phyloP scores from a whole-genome alignment of 805 yeast species.

The Pichia thaimueangensis region DNA sequence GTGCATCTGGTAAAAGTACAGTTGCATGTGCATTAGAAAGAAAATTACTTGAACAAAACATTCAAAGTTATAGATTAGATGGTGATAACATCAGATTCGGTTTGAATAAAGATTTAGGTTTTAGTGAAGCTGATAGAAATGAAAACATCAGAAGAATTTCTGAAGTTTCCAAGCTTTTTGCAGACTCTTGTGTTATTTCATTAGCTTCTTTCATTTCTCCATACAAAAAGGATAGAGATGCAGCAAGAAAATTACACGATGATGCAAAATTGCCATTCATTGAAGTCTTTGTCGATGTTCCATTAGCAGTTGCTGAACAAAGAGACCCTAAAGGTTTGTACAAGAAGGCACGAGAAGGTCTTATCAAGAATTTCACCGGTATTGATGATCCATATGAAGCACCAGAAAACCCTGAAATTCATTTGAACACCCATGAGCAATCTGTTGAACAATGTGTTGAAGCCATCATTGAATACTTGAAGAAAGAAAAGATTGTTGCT shows the following conservation, averaged over 20 bases:
- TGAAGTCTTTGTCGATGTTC: slow-evolving; percentile 90
- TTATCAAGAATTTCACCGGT: slow-evolving; percentile 92
- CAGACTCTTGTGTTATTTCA: slow-evolving; percentile 84
- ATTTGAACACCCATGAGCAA: slow-evolving; percentile 62
- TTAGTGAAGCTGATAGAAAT: slow-evolving; percentile 83
- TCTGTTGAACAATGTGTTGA: slow-evolving; percentile 78
- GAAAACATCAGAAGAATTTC: slow-evolving; percentile 94
- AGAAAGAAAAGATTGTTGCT: slow-evolving; percentile 13
- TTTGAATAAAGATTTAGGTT: slow-evolving; percentile 89
- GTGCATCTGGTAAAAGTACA: slow-evolving; percentile 91
- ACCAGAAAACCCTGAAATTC: slow-evolving; percentile 79
- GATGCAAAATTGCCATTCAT: slow-evolving; percentile 72
- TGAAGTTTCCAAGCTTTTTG: slow-evolving; percentile 90
- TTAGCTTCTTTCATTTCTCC: slow-evolving; percentile 93
- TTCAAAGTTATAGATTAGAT: slow-evolving; percentile 81
- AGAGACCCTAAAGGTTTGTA: slow-evolving; percentile 97
- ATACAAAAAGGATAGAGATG: slow-evolving; percentile 74
- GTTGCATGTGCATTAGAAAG: slow-evolving; percentile 94
- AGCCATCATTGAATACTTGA: slow-evolving; percentile 60
- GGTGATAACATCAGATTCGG: slow-evolving; percentile 96
- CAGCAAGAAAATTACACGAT: slow-evolving; percentile 80
- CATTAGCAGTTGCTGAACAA: slow-evolving; percentile 88
- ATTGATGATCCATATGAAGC: slow-evolving; percentile 95
- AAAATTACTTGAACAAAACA: slow-evolving; percentile 58
- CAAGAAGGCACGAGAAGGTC: slow-evolving; percentile 93